Evolutionary conservation across 306 rosid species (phyloP).

Genomic region (Senna siamea): DNA sequence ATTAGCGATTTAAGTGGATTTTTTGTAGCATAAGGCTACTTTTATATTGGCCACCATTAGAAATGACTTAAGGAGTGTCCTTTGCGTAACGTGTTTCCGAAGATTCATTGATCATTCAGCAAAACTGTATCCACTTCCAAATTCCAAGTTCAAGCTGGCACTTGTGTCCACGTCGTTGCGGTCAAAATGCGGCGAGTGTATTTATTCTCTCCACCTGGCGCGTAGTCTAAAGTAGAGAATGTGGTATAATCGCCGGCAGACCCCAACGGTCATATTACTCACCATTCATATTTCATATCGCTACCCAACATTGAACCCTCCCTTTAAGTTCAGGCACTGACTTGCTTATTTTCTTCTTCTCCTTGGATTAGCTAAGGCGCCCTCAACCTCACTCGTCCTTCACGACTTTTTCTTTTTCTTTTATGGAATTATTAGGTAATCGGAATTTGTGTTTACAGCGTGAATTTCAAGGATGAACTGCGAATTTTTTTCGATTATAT

Average conservation of each 20-base stretch:
- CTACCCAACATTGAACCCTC: neutral
- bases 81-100: no score
- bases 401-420: neutral
- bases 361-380: no score
- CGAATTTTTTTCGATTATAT: constrained; percentile 33
- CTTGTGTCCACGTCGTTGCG: constrained; percentile 16
- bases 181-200: constrained; percentile 34
- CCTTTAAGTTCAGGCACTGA: neutral
- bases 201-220: constrained; percentile 38
- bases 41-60: no score
- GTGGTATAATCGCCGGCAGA: constrained; percentile 31
- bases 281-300: neutral
- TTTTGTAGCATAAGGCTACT: no score
- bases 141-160: neutral
- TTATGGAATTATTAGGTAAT: neutral
- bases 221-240: constrained; percentile 20
- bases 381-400: no score
- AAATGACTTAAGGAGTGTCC: no score
- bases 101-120: no score
- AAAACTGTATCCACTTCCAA: neutral
- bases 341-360: neutral
- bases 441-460: constrained; percentile 1
- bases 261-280: constrained; percentile 65
- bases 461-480: constrained; percentile 47
- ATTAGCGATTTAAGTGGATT: no score